A percentile compares a stretch with the other conserved stretches of the same genome.
phyloP scores from a whole-genome alignment of 345 rosid species.

The Alliaria petiolata region DNA sequence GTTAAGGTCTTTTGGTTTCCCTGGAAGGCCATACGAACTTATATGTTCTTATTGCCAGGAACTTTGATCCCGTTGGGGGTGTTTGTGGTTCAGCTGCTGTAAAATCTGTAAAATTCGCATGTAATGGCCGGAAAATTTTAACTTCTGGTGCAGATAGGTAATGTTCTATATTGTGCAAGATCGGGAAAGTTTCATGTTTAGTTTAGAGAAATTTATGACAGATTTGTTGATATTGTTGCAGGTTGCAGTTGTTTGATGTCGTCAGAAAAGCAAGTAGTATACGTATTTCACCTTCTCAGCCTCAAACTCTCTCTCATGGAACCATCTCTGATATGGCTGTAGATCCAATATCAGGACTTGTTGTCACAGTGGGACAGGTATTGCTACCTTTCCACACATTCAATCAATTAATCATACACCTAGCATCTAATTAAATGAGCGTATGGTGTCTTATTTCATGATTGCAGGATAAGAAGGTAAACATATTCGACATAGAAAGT shows the following conservation, averaged over 20 bases:
- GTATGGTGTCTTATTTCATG: not conserved
- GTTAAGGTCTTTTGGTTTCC: slow-evolving; percentile 13
- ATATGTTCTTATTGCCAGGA: slow-evolving; percentile 44
- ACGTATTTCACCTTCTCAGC: slow-evolving; percentile 51
- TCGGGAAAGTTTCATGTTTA: not conserved
- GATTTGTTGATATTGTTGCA: slow-evolving; percentile 23
- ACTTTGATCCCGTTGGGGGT: slow-evolving; percentile 58
- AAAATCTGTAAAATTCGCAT: slow-evolving; percentile 62
- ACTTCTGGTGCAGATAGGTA: slow-evolving; percentile 90
- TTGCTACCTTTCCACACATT: slow-evolving; percentile 8
- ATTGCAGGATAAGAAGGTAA: slow-evolving; percentile 77
- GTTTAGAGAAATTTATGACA: not conserved
- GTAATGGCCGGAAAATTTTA: slow-evolving; percentile 50
- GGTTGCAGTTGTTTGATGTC: slow-evolving; percentile 64
- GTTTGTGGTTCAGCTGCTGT: slow-evolving; percentile 72
- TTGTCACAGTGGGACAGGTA: slow-evolving; percentile 83
- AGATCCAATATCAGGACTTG: slow-evolving; percentile 59
- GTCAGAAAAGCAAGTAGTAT: slow-evolving; percentile 33
- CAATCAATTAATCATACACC: not conserved
- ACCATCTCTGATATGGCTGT: slow-evolving; percentile 78
- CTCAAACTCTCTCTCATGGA: slow-evolving; percentile 68
- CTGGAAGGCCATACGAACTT: slow-evolving; percentile 12
- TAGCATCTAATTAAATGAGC: not conserved
- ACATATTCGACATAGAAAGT: slow-evolving; percentile 48
- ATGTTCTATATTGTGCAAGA: not conserved